phyloP scores from a whole-genome alignment of 805 yeast genomes.

The Starmerella roubikii region DNA sequence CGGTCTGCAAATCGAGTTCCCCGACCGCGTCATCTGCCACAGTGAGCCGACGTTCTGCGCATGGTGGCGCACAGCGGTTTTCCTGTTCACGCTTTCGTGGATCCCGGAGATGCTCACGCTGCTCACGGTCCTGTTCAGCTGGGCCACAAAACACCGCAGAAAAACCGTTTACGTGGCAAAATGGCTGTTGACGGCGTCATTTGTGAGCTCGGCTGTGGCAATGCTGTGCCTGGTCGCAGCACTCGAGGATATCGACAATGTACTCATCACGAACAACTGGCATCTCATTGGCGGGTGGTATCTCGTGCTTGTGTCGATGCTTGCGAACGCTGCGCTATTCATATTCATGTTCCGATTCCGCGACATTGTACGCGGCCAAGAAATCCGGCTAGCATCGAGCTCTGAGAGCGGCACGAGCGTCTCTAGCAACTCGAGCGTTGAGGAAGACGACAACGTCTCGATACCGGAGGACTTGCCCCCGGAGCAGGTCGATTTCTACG shows the following conservation, averaged over 20 bases:
- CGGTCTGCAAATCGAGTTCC: constrained; percentile 16
- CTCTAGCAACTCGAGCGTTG: constrained; percentile 14
- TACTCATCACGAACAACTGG: constrained; percentile 19
- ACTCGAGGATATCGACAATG: constrained; percentile 9
- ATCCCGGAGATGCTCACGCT: constrained; percentile 17
- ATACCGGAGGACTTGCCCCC: constrained; percentile 18
- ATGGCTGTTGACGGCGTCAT: constrained; percentile 13
- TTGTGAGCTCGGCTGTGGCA: constrained; percentile 19
- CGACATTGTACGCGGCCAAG: constrained; percentile 12
- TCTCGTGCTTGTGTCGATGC: constrained; percentile 15
- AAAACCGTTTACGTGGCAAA: constrained; percentile 15
- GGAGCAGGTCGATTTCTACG: constrained; percentile 20
- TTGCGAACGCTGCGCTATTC: constrained; percentile 12
- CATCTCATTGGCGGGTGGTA: constrained; percentile 18
- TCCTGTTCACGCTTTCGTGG: constrained; percentile 20
- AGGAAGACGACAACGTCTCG: constrained; percentile 15
- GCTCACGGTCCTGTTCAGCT: constrained; percentile 16
- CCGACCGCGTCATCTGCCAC: constrained; percentile 14
- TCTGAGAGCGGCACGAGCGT: neutral
- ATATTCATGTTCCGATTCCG: constrained; percentile 19
- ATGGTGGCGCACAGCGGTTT: constrained; percentile 22
- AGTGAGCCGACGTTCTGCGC: constrained; percentile 21
- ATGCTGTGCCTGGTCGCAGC: constrained; percentile 14
- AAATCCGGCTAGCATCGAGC: no score
- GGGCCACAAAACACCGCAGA: constrained; percentile 17